Percentiles rank a stretch among this genome's conserved stretches.
Conservation (phyloP, 495 filamentous ascomycete genomes). For the Bathelium albidoporum region DNA sequence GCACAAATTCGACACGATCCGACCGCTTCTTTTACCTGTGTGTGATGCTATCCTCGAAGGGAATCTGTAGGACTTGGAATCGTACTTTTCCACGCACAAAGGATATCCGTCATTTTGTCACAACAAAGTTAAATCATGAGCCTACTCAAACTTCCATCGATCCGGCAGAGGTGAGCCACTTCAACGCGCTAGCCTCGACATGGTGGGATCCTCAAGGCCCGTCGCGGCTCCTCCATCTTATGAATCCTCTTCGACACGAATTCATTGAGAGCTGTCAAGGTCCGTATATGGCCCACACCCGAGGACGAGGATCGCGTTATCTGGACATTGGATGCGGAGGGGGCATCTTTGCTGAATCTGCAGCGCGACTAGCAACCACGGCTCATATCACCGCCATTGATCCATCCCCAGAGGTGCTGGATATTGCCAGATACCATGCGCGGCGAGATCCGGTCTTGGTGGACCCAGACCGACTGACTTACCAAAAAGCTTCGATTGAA, state of each 20-base stretch:
- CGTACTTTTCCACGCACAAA: not conserved
- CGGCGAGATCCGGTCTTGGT: slow-evolving; percentile 53
- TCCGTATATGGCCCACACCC: slow-evolving; percentile 7
- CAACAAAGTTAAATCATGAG: not conserved
- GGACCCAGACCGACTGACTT: slow-evolving; percentile 47
- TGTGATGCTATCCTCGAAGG: not conserved
- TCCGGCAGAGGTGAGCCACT: slow-evolving; percentile 80
- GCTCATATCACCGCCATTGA: slow-evolving; percentile 72
- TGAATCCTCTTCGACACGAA: slow-evolving; percentile 93
- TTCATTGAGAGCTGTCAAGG: slow-evolving; percentile 69
- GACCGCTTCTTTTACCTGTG: too few species aligned
- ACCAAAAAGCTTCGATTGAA: slow-evolving; percentile 65
- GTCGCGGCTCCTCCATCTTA: slow-evolving; percentile 84
- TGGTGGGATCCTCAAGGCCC: slow-evolving; percentile 98
- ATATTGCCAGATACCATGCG: slow-evolving; percentile 66
- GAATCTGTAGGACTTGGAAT: not conserved
- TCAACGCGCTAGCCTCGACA: slow-evolving; percentile 79
- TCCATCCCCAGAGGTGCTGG: slow-evolving; percentile 65
- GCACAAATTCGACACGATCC: too few species aligned
- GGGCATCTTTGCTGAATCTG: slow-evolving; percentile 89
- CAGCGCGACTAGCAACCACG: slow-evolving; percentile 63
- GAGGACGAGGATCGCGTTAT: slow-evolving; percentile 45
- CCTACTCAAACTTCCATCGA: slow-evolving; percentile 41
- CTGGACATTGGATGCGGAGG: slow-evolving; percentile 94
- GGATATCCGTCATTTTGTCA: slow-evolving; percentile 1